Evolutionary conservation across 371 early-diverging fungal species (phyloP).

Genomic region (Actinomucor elegans): DNA sequence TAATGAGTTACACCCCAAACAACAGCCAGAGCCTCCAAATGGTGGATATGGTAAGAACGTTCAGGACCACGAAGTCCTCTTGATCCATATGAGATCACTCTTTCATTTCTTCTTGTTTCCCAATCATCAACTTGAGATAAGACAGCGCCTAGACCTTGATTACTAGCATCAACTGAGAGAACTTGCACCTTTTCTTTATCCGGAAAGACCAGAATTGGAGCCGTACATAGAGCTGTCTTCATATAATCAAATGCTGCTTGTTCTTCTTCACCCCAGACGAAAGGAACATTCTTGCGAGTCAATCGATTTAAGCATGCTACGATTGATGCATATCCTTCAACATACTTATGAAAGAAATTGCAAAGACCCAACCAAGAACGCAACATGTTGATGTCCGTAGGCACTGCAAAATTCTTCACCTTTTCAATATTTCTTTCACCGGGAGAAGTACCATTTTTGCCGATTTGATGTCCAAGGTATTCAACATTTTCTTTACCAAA

Average conservation of each 20-base stretch:
- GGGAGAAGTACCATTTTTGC: slow-evolving; percentile 20
- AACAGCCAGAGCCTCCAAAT: slow-evolving; percentile 20
- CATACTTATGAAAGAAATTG: slow-evolving; percentile 34
- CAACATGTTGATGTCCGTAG: slow-evolving; percentile 15
- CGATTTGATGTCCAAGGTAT: slow-evolving; percentile 13
- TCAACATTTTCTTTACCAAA: slow-evolving; percentile 22
- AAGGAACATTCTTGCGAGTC: not conserved
- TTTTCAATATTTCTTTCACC: slow-evolving; percentile 13
- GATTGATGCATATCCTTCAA: slow-evolving; percentile 18
- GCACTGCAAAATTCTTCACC: not conserved
- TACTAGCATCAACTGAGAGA: slow-evolving; percentile 38
- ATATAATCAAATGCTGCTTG: slow-evolving; percentile 25
- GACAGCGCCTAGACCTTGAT: slow-evolving; percentile 29
- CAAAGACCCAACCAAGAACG: slow-evolving; percentile 28
- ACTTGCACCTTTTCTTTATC: slow-evolving; percentile 24
- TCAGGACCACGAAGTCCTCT: slow-evolving; percentile 9
- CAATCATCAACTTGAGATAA: slow-evolving; percentile 23
- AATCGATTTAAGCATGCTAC: slow-evolving; percentile 13
- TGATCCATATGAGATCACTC: slow-evolving; percentile 18
- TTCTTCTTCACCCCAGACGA: slow-evolving; percentile 23
- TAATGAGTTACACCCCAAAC: slow-evolving; percentile 34
- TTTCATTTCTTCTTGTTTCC: slow-evolving; percentile 26
- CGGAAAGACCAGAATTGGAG: slow-evolving; percentile 26
- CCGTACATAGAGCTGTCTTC: slow-evolving; percentile 7
- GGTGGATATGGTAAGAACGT: slow-evolving; percentile 3